These are phyloP conservation scores for Falciphora oryzae DNA, from an alignment of 2,329 filamentous ascomycete genomes.

Conservation along the genomic window DNA sequence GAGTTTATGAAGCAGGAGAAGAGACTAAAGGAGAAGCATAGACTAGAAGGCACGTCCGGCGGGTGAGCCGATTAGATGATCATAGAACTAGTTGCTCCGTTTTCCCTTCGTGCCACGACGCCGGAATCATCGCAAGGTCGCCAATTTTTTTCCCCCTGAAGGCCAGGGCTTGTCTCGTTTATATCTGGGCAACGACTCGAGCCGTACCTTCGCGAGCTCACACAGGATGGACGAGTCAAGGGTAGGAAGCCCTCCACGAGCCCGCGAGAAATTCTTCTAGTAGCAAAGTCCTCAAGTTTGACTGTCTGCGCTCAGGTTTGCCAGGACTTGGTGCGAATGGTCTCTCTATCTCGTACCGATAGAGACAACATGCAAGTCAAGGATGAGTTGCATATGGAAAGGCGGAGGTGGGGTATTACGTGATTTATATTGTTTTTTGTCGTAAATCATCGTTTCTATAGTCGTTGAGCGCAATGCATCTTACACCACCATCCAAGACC, in stretches of 20 bases:
- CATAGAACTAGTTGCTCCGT: neutral
- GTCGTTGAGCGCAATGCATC: too few species aligned
- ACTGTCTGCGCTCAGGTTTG: too few species aligned
- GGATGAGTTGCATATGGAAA: neutral
- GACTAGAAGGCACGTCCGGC: constrained; percentile 45
- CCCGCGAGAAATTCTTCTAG: too few species aligned
- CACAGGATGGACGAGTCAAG: too few species aligned
- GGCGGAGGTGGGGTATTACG: neutral
- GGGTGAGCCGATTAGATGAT: constrained; percentile 24
- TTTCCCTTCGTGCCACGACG: neutral
- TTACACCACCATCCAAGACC: neutral
- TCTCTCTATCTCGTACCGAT: too few species aligned
- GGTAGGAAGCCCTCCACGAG: too few species aligned
- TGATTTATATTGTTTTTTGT: neutral
- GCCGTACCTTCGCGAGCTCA: too few species aligned
- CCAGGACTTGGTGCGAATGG: too few species aligned
- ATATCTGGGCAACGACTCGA: too few species aligned
- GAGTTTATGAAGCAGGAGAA: constrained; percentile 99
- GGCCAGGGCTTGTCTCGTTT: too few species aligned
- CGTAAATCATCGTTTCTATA: neutral
- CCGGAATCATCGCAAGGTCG: too few species aligned
- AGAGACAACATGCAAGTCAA: neutral
- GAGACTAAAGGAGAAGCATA: constrained; percentile 71
- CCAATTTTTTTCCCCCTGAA: neutral
- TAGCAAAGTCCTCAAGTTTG: too few species aligned